Conservation (phyloP, 148 eudicot species). For the Rheum nobile region DNA sequence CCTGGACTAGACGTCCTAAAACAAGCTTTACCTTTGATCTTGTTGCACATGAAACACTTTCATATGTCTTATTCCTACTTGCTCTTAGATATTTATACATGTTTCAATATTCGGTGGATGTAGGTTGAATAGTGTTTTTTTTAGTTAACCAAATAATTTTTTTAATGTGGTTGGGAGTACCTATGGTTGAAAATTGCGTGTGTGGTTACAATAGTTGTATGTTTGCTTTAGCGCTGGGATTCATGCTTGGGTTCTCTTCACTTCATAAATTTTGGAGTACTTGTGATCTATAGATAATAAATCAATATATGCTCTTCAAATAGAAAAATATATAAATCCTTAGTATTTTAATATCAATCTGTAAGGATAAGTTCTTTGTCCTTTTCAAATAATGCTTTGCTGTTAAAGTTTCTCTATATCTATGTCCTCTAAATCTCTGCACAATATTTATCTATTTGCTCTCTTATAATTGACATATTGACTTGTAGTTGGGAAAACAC, state of each 20-base stretch:
- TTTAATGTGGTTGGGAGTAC: conserved; percentile 89
- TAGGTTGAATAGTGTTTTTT: neutral
- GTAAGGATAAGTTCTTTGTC: neutral
- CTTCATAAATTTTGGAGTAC: neutral
- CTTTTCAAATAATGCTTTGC: neutral
- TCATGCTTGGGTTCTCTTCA: neutral
- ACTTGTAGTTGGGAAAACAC: conserved; percentile 97
- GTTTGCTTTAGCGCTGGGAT: conserved; percentile 42
- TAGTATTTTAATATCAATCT: neutral
- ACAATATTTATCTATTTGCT: neutral
- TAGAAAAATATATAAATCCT: neutral
- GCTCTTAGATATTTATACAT: neutral
- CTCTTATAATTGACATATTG: conserved; percentile 22
- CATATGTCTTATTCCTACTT: conserved; percentile 44
- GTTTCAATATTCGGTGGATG: neutral
- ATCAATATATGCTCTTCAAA: neutral
- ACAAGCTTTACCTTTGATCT: conserved; percentile 90
- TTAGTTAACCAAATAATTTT: conserved; percentile 60
- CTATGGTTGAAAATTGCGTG: conserved; percentile 92
- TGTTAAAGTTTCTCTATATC: neutral
- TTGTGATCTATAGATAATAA: neutral
- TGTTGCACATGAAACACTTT: conserved; percentile 86
- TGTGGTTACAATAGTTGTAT: conserved; percentile 95
- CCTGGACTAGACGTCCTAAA: conserved; percentile 95
- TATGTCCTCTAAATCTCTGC: too few relatives aligned